These are phyloP conservation scores for Hyaloperonospora brassicae DNA, from an alignment of 352 stramenopile species.

Conservation along the genomic window DNA sequence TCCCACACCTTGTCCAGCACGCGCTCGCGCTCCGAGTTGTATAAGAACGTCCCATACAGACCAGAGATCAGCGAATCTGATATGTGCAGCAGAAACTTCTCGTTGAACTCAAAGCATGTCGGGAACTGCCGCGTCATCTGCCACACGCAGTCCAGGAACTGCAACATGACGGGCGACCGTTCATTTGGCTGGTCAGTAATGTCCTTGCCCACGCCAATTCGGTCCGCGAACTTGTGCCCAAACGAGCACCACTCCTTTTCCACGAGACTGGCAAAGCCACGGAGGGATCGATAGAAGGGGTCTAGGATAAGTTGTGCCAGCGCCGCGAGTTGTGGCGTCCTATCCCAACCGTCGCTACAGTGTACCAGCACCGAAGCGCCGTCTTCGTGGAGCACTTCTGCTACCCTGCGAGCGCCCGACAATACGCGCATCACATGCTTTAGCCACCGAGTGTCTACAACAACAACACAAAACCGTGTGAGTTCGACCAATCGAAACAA, in stretches of 20 bases:
- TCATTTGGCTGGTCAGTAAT: constrained; percentile 73
- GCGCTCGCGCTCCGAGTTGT: constrained; percentile 79
- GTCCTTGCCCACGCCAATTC: constrained; percentile 75
- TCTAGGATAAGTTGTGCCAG: constrained; percentile 81
- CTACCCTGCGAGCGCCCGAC: constrained; percentile 56
- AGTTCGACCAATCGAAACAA: neutral
- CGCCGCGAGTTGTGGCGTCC: constrained; percentile 73
- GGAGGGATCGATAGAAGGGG: constrained; percentile 80
- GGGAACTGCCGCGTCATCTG: constrained; percentile 85
- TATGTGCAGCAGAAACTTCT: constrained; percentile 77
- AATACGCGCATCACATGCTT: constrained; percentile 90
- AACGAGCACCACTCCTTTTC: constrained; percentile 62
- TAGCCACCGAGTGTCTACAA: constrained; percentile 91
- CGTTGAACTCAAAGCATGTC: constrained; percentile 86
- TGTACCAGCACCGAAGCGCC: constrained; percentile 78
- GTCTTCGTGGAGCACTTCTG: constrained; percentile 80
- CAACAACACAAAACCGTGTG: neutral
- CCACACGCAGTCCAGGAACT: constrained; percentile 84
- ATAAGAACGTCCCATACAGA: constrained; percentile 77
- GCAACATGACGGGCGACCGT: constrained; percentile 77
- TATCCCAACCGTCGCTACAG: constrained; percentile 84
- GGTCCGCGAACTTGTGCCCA: constrained; percentile 66
- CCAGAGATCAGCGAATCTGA: constrained; percentile 72
- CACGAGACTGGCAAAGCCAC: constrained; percentile 71
- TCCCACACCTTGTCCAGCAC: constrained; percentile 82